phyloP scores from a whole-genome alignment of 257 asterid species.

The Solanum neorickii region DNA sequence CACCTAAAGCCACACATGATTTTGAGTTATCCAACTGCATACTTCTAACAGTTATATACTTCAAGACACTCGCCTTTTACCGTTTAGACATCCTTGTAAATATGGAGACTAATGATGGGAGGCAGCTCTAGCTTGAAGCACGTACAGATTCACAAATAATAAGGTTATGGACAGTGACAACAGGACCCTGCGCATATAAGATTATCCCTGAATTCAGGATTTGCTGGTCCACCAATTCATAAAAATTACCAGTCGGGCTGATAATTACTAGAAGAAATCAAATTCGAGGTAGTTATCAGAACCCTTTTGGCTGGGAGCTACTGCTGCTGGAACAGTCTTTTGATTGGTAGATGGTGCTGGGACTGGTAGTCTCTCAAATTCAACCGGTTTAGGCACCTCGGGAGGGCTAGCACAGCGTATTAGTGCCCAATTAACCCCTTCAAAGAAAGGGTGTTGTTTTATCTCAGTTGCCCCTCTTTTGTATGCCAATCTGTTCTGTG shows the following conservation, averaged over 20 bases:
- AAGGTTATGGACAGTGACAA: neutral
- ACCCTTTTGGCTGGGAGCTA: constrained; percentile 8
- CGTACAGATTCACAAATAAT: neutral
- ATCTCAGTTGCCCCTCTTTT: constrained; percentile 38
- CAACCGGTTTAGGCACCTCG: constrained; percentile 30
- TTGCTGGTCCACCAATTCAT: neutral
- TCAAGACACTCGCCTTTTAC: neutral
- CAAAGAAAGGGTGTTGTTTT: constrained; percentile 37
- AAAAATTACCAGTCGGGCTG: neutral
- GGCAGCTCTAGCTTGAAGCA: neutral
- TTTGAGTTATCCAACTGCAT: neutral
- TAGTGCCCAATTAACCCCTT: constrained; percentile 38
- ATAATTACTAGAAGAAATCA: constrained; percentile 27
- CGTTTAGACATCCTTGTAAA: neutral
- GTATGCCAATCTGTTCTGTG: constrained; percentile 30
- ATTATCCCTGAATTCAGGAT: neutral
- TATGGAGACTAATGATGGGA: neutral
- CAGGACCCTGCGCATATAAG: neutral
- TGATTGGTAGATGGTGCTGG: constrained; percentile 11
- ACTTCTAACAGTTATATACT: neutral
- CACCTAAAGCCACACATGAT: neutral
- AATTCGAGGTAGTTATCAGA: constrained; percentile 26
- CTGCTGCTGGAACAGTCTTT: constrained; percentile 7
- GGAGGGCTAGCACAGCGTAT: constrained; percentile 38
- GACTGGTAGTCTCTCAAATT: constrained; percentile 5